These are phyloP conservation scores for Apium graveolens DNA, from an alignment of 129 eudicot species.

Conservation along the genomic window DNA sequence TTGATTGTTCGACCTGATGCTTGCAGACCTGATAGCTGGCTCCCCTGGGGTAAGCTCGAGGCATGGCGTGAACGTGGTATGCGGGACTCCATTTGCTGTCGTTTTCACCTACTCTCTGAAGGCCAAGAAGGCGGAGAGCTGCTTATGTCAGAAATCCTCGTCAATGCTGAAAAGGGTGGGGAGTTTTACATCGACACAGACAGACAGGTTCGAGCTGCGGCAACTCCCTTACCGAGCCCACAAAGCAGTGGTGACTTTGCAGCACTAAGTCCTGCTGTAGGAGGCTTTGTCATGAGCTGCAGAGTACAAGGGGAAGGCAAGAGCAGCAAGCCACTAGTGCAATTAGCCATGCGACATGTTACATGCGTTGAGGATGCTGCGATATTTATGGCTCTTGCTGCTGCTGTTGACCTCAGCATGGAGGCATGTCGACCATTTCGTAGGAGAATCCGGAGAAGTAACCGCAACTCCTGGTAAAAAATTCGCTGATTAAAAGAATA, in stretches of 20 bases:
- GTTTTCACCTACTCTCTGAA: constrained; percentile 68
- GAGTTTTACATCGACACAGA: constrained; percentile 74
- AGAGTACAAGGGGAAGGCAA: constrained; percentile 83
- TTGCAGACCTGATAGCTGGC: constrained; percentile 74
- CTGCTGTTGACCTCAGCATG: constrained; percentile 83
- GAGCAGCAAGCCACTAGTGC: constrained; percentile 76
- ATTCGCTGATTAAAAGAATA: not conserved
- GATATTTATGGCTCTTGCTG: constrained; percentile 85
- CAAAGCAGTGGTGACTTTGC: constrained; percentile 87
- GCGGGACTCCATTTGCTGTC: constrained; percentile 57
- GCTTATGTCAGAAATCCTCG: constrained; percentile 63
- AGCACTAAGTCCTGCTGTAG: constrained; percentile 49
- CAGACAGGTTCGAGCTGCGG: constrained; percentile 37
- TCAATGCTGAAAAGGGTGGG: constrained; percentile 76
- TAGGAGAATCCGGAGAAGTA: constrained; percentile 47
- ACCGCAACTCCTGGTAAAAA: constrained; percentile 67
- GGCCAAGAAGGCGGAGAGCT: constrained; percentile 76
- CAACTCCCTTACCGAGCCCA: constrained; percentile 66
- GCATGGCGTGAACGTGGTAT: constrained; percentile 91
- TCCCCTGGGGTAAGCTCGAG: constrained; percentile 91
- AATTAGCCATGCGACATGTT: constrained; percentile 79
- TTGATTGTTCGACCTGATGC: constrained; percentile 67
- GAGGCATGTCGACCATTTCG: constrained; percentile 79
- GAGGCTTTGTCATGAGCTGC: constrained; percentile 90
- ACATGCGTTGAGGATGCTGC: constrained; percentile 91